A percentile compares a stretch with the other conserved stretches of the same genome.
Evolutionary conservation across 441 rosid species (phyloP).

Genomic region (Codiaeum variegatum): DNA sequence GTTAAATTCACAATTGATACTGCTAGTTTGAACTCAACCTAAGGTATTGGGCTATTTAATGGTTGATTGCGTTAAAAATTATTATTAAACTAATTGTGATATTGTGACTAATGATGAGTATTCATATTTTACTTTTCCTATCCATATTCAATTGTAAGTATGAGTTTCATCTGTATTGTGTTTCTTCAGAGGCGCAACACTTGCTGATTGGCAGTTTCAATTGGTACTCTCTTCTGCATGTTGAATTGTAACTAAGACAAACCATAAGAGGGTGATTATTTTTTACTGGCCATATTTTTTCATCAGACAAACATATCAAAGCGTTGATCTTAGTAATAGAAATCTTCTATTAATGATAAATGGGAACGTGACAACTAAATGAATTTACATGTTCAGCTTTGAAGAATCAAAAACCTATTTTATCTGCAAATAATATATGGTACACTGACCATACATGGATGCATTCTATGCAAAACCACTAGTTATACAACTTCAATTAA

Average conservation of each 20-base stretch:
- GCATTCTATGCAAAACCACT: constrained; percentile 17
- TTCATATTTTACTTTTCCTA: too few species aligned
- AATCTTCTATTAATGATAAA: neutral
- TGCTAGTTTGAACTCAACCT: too few species aligned
- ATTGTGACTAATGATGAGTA: neutral
- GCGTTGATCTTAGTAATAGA: neutral
- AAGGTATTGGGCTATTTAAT: too few species aligned
- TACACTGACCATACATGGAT: constrained; percentile 3
- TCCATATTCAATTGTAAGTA: too few species aligned
- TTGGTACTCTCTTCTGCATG: neutral
- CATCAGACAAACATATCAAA: neutral
- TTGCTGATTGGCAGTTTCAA: neutral
- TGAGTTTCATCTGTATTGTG: too few species aligned
- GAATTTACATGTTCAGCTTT: constrained; percentile 10
- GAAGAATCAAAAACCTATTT: neutral
- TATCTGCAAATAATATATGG: neutral
- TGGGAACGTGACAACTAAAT: neutral
- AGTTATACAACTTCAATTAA: constrained; percentile 18
- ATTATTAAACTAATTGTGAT: neutral
- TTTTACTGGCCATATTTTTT: neutral
- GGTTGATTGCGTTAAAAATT: neutral
- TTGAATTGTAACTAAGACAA: too few species aligned
- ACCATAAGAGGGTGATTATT: neutral
- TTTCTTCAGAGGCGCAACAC: neutral
- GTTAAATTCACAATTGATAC: too few species aligned